Conservation (phyloP, 768 basidiomycete genomes). For the Lactarius sanguifluus region DNA sequence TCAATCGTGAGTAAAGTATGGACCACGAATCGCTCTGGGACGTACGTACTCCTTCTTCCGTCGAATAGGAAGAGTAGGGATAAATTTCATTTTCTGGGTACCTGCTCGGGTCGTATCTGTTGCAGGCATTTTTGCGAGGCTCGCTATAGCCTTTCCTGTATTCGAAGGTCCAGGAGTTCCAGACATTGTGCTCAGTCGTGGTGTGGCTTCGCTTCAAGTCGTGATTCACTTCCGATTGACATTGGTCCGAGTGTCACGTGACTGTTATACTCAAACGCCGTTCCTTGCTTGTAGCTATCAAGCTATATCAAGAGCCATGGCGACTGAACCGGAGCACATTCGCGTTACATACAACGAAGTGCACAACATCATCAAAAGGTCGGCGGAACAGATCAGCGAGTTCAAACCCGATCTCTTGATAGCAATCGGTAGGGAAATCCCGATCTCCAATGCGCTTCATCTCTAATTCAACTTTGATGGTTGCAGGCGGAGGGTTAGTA, state of each 20-base stretch:
- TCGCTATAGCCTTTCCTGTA: conserved; percentile 66
- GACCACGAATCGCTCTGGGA: conserved; percentile 32
- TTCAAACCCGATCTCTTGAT: conserved; percentile 89
- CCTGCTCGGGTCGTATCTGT: conserved; percentile 70
- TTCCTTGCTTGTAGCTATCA: neutral
- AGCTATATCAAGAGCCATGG: conserved; percentile 24
- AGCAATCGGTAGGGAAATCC: conserved; percentile 62
- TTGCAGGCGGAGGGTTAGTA: conserved; percentile 77
- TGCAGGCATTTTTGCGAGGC: conserved; percentile 65
- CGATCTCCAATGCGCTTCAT: conserved; percentile 1
- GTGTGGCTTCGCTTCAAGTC: neutral
- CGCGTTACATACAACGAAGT: conserved; percentile 89
- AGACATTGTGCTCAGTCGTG: conserved; percentile 18
- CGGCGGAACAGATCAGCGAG: conserved; percentile 62
- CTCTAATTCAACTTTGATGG: neutral
- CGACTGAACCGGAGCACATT: conserved; percentile 53
- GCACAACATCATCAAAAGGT: conserved; percentile 78
- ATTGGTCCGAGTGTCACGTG: neutral
- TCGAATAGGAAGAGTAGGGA: conserved; percentile 70
- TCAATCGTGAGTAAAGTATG: conserved; percentile 28
- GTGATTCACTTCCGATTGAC: too few relatives aligned
- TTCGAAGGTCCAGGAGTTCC: conserved; percentile 31
- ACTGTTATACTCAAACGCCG: neutral
- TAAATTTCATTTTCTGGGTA: conserved; percentile 76
- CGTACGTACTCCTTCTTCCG: conserved; percentile 81